These are phyloP conservation scores for Citeromyces siamensis DNA, from an alignment of 1,139 yeast genomes.

Conservation along the genomic window DNA sequence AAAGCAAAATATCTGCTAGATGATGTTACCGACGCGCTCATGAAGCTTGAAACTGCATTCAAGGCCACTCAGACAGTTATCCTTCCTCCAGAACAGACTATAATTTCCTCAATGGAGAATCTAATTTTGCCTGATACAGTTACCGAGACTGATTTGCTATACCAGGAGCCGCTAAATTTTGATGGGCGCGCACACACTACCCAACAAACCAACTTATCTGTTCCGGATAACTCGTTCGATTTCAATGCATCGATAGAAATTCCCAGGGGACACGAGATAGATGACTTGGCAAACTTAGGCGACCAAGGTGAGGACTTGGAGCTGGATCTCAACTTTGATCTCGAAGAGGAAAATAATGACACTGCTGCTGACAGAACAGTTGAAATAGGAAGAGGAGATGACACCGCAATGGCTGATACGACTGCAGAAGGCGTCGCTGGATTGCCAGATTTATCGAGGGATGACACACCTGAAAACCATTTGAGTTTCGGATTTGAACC, in stretches of 20 bases:
- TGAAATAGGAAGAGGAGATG: slow-evolving; percentile 34
- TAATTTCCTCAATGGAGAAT: slow-evolving; percentile 29
- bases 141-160: slow-evolving; percentile 62
- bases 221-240: slow-evolving; percentile 4
- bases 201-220: not conserved
- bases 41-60: slow-evolving; percentile 67
- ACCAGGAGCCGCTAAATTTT: slow-evolving; percentile 50
- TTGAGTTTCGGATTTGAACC: slow-evolving; percentile 14
- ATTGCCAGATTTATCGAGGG: slow-evolving; percentile 13
- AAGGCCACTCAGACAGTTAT: slow-evolving; percentile 25
- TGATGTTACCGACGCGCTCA: slow-evolving; percentile 72
- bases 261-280: slow-evolving; percentile 28
- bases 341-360: slow-evolving; percentile 15
- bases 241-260: slow-evolving; percentile 34
- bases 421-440: slow-evolving; percentile 9
- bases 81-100: slow-evolving; percentile 20
- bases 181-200: slow-evolving; percentile 22
- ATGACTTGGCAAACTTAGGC: slow-evolving; percentile 8
- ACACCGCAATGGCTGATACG: slow-evolving; percentile 9
- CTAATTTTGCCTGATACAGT: slow-evolving; percentile 66
- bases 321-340: slow-evolving; percentile 36
- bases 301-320: slow-evolving; percentile 26
- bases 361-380: slow-evolving; percentile 26
- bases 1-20: slow-evolving; percentile 78
- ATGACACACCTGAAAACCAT: slow-evolving; percentile 20